phyloP scores from a whole-genome alignment of 2,329 filamentous ascomycete genomes.

The Phyllosticta capitalensis region DNA sequence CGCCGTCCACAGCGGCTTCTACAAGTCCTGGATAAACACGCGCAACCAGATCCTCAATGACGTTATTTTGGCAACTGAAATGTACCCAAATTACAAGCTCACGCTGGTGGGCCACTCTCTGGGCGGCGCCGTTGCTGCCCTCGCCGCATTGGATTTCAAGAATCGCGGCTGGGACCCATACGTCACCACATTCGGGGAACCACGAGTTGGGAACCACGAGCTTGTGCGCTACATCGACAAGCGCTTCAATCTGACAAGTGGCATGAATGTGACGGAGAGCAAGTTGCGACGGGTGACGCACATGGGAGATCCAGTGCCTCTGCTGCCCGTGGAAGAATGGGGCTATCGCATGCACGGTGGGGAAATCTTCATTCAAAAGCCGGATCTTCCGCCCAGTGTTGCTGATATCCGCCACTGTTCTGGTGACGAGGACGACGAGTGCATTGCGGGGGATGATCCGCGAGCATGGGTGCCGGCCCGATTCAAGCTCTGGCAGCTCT shows the following conservation, averaged over 20 bases:
- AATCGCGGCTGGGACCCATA: conserved; percentile 64
- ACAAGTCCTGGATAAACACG: conserved; percentile 72
- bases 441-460: conserved; percentile 49
- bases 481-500: conserved; percentile 80
- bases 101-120: conserved; percentile 84
- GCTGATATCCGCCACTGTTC: conserved; percentile 62
- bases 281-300: conserved; percentile 76
- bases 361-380: conserved; percentile 75
- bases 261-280: conserved; percentile 15
- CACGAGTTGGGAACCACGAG: conserved; percentile 49
- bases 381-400: conserved; percentile 55
- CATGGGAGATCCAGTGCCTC: conserved; percentile 73
- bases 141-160: conserved; percentile 75
- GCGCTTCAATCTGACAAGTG: conserved; percentile 32
- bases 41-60: conserved; percentile 58
- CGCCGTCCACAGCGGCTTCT: conserved; percentile 86
- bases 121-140: conserved; percentile 80
- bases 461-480: conserved; percentile 34
- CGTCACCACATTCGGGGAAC: conserved; percentile 91
- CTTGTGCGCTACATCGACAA: conserved; percentile 46
- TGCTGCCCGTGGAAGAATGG: conserved; percentile 81
- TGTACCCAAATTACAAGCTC: conserved; percentile 62
- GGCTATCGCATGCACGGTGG: conserved; percentile 77
- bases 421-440: conserved; percentile 61
- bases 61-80: conserved; percentile 48